phyloP scores from a whole-genome alignment of 768 basidiomycete genomes.

The Collybia nuda region DNA sequence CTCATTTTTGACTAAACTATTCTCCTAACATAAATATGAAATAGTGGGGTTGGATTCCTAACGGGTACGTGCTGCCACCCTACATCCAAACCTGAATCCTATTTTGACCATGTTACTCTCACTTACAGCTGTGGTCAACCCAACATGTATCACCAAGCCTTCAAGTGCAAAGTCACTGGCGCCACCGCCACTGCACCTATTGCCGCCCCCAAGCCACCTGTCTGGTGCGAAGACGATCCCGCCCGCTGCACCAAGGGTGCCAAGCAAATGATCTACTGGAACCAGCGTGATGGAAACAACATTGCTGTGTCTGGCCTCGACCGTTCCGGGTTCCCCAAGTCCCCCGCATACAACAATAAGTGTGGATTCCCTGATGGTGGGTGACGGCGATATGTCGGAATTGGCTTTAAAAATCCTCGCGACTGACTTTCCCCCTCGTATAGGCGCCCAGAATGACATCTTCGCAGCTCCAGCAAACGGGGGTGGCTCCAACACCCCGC shows the following conservation, averaged over 20 bases:
- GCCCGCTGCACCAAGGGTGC: slow-evolving; percentile 43
- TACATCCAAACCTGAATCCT: background rate
- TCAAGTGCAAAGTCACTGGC: slow-evolving; percentile 48
- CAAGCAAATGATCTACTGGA: slow-evolving; percentile 58
- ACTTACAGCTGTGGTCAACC: slow-evolving; percentile 45
- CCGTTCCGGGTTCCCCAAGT: slow-evolving; percentile 34
- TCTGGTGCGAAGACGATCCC: slow-evolving; percentile 51
- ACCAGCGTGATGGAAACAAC: slow-evolving; percentile 49
- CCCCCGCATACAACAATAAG: slow-evolving; percentile 49
- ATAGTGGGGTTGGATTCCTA: slow-evolving; percentile 56
- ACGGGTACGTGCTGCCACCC: slow-evolving; percentile 27
- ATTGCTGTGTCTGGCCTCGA: slow-evolving; percentile 43
- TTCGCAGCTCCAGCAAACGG: slow-evolving; percentile 23
- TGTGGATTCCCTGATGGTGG: slow-evolving; percentile 47
- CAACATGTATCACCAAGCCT: slow-evolving; percentile 50
- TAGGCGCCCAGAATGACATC: slow-evolving; percentile 46
- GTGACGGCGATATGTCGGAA: slow-evolving; percentile 5
- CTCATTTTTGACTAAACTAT: background rate
- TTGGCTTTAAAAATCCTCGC: background rate
- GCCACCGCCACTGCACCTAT: slow-evolving; percentile 38
- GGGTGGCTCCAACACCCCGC: background rate
- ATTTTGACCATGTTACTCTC: background rate
- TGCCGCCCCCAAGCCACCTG: slow-evolving; percentile 40
- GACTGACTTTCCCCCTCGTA: slow-evolving; percentile 5
- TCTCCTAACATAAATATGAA: slow-evolving; percentile 1